phyloP scores from a whole-genome alignment of 176 grass and related monocot species.

The Aegilops tauschii region DNA sequence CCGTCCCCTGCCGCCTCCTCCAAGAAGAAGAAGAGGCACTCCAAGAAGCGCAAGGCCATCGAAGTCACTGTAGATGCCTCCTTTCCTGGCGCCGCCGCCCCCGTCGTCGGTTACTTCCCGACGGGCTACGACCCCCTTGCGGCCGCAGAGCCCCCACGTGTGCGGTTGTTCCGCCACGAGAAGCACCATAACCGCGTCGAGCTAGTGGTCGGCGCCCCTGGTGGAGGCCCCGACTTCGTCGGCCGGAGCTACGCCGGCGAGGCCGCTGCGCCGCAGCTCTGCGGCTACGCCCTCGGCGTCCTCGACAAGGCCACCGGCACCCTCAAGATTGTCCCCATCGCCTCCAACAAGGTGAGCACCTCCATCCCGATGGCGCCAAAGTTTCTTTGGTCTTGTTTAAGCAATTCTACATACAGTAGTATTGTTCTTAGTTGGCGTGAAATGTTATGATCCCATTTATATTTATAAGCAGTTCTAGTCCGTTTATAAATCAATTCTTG shows the following conservation, averaged over 20 bases:
- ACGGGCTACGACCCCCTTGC: constrained; percentile 63
- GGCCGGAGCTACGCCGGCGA: constrained; percentile 77
- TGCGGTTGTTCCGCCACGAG: constrained; percentile 44
- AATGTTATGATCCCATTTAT: not conserved
- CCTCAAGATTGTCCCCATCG: constrained; percentile 77
- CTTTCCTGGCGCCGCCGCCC: constrained; percentile 14
- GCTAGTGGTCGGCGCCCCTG: constrained; percentile 46
- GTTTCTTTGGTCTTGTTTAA: not conserved
- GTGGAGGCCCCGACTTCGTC: constrained; percentile 61
- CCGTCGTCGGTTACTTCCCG: constrained; percentile 81
- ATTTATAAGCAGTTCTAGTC: not conserved
- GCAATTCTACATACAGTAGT: no score
- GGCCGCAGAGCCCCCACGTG: not conserved
- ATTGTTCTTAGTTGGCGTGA: not conserved
- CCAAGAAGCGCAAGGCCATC: constrained; percentile 42
- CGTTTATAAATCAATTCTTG: not conserved
- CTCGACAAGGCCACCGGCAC: constrained; percentile 76
- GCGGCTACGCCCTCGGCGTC: constrained; percentile 72
- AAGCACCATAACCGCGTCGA: constrained; percentile 55
- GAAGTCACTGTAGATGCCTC: constrained; percentile 20
- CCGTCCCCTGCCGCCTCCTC: constrained; percentile 19
- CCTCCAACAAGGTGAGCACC: constrained; percentile 56
- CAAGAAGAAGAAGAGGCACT: constrained; percentile 54
- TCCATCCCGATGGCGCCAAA: not conserved
- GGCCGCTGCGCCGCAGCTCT: constrained; percentile 57